phyloP scores from a whole-genome alignment of 768 basidiomycete genomes.

The Neoboletus brunneissimus region DNA sequence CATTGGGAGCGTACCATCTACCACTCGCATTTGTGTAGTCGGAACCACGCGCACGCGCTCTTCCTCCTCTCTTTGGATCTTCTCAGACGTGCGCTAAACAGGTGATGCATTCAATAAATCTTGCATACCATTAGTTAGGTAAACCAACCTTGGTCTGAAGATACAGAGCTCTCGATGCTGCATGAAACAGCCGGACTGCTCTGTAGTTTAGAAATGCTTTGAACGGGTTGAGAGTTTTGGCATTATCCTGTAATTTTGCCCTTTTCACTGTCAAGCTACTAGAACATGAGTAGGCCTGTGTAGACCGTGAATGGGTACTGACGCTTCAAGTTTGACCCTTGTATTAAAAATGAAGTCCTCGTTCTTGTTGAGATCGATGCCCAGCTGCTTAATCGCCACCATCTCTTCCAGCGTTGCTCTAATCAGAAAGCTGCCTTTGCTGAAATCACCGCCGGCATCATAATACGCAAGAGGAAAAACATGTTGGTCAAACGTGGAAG shows the following conservation, averaged over 20 bases:
- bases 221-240: constrained; percentile 3
- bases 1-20: neutral
- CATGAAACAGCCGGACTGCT: neutral
- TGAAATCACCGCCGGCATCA: neutral
- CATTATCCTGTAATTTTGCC: neutral
- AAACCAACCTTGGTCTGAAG: neutral
- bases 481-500: neutral
- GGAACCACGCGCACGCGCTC: neutral
- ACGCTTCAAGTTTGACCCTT: neutral
- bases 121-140: neutral
- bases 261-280: neutral
- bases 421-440: constrained; percentile 1
- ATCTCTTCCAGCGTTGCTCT: constrained; percentile 8
- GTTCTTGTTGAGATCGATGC: neutral
- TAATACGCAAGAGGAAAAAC: constrained; percentile 10
- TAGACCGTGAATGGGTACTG: neutral
- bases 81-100: constrained; percentile 8
- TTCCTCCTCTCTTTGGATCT: neutral
- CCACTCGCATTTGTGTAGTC: neutral
- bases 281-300: neutral
- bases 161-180: neutral
- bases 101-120: neutral
- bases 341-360: neutral
- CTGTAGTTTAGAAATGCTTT: neutral
- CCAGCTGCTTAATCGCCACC: neutral